Evolutionary conservation across 2,329 filamentous ascomycete species (phyloP), one percentile per base, ranked within the genome.

Genomic region (Trichoderma afroharzianum): DNA sequence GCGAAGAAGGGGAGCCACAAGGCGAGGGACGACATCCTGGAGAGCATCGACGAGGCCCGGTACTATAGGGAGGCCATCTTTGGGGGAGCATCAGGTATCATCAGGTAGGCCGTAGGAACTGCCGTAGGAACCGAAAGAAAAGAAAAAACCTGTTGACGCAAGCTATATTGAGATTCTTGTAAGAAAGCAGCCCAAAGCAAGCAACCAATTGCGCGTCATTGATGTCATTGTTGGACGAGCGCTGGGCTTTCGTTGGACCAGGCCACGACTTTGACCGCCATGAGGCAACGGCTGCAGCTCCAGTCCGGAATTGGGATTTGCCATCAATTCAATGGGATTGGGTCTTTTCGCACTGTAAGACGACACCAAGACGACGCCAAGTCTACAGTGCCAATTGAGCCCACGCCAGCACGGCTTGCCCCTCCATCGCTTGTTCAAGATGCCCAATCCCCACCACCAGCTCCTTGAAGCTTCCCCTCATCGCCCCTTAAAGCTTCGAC

Each of bases 11-110:
- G 88, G 47, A 83, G 90, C 66, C 96, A 99, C 83, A 89, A 95
- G 81, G 96, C 96, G 0, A 90, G 88, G 76, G 90, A 93, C 70
- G 96, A 99, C 81, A 97, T 99, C 71, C 81, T 98, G 73, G 96
- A 99, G 84, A 98, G 95, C 81, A 98, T 99, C 74, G 91, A 88
- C 70, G 96, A 99, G 84, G 95, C 95, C 69, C 89, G 85, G 77
- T 98, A 92, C 79, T 98, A 97, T 81, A 89, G 88, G 77, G 85
- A 91, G 72, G 84, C 83, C 21, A 87, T 97, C 70, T 97, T 97
- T 80, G 75, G 77, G 32, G 47, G 1, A 36, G 2, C 68, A 15
- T 32, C 32, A 15, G 2, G n/a, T 15, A 15, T 9, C 5, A 5
- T 18, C 33, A 43, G 39, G 55, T 58, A 30, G 55, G 9, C n/a